These are phyloP conservation scores for Ustilago nuda DNA, from an alignment of 1,284 basidiomycete species.

Conservation along the genomic window DNA sequence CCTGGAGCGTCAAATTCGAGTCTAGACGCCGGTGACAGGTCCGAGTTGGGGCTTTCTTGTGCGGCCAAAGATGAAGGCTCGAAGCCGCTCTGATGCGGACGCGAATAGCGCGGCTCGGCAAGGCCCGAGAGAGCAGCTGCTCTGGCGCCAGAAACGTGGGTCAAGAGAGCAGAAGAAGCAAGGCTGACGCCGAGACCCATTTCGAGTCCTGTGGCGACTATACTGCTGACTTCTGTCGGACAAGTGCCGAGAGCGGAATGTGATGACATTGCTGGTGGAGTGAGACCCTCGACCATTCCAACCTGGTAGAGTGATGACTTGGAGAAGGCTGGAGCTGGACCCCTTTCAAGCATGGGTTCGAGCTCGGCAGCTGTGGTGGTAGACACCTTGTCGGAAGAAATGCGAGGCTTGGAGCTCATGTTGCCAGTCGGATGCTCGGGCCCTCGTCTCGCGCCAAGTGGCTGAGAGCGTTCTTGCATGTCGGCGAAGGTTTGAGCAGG, in stretches of 20 bases:
- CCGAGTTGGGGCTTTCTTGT: neutral
- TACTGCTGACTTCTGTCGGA: slow-evolving; percentile 47
- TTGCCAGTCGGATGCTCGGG: slow-evolving; percentile 6
- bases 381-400: neutral
- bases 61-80: slow-evolving; percentile 9
- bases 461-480: slow-evolving; percentile 35
- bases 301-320: slow-evolving; percentile 39
- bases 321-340: slow-evolving; percentile 33
- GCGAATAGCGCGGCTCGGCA: slow-evolving; percentile 48
- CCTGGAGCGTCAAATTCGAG: slow-evolving; percentile 22
- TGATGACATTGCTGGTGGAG: slow-evolving; percentile 33
- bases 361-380: slow-evolving; percentile 11
- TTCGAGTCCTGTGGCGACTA: slow-evolving; percentile 56
- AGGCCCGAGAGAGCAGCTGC: slow-evolving; percentile 38
- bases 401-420: neutral
- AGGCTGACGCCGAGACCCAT: slow-evolving; percentile 59
- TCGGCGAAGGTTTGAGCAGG: slow-evolving; percentile 37
- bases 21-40: slow-evolving; percentile 11
- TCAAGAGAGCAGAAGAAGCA: slow-evolving; percentile 49
- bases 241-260: slow-evolving; percentile 32
- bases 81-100: slow-evolving; percentile 22
- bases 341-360: slow-evolving; percentile 14
- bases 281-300: slow-evolving; percentile 48
- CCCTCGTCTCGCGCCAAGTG: slow-evolving; percentile 18
- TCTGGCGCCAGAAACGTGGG: slow-evolving; percentile 27